Conservation (phyloP, 2,329 filamentous ascomycete genomes). For the Exophiala sp. region DNA sequence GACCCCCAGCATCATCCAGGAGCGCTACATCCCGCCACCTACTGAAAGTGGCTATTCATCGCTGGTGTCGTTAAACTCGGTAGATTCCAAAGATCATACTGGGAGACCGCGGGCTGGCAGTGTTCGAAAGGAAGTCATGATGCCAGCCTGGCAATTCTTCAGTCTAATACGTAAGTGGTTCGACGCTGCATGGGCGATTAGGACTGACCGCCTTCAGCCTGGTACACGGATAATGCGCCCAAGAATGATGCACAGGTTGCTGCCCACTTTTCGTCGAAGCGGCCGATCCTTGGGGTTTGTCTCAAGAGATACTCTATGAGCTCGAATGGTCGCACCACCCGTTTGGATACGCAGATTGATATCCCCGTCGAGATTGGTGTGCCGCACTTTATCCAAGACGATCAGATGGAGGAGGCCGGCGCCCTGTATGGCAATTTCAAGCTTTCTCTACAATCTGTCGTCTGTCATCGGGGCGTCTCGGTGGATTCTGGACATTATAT, state of each 20-base stretch:
- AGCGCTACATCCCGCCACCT: conserved; percentile 39
- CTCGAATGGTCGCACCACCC: conserved; percentile 59
- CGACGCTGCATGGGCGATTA: conserved; percentile 29
- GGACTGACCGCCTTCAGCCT: conserved; percentile 52
- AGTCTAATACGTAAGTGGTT: conserved; percentile 70
- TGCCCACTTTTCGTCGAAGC: conserved; percentile 73
- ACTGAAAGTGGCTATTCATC: conserved; percentile 41
- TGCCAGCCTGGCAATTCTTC: conserved; percentile 97
- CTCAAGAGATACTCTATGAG: conserved; percentile 82
- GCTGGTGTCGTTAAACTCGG: conserved; percentile 29
- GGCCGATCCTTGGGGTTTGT: conserved; percentile 86
- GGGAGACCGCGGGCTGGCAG: conserved; percentile 36
- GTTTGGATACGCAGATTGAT: conserved; percentile 78
- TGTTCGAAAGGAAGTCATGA: conserved; percentile 73
- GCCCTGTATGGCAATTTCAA: conserved; percentile 84
- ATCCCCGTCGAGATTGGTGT: conserved; percentile 79
- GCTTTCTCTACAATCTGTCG: conserved; percentile 79
- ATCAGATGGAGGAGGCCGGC: conserved; percentile 60
- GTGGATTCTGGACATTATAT: conserved; percentile 90
- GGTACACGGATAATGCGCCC: conserved; percentile 68
- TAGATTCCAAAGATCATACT: conserved; percentile 32
- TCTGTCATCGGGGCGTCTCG: conserved; percentile 84
- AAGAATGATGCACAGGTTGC: conserved; percentile 72
- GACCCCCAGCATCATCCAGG: conserved; percentile 40
- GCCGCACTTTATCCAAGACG: conserved; percentile 84